These are phyloP conservation scores for Echinosophora koreensis DNA, from an alignment of 306 rosid species.

Conservation along the genomic window DNA sequence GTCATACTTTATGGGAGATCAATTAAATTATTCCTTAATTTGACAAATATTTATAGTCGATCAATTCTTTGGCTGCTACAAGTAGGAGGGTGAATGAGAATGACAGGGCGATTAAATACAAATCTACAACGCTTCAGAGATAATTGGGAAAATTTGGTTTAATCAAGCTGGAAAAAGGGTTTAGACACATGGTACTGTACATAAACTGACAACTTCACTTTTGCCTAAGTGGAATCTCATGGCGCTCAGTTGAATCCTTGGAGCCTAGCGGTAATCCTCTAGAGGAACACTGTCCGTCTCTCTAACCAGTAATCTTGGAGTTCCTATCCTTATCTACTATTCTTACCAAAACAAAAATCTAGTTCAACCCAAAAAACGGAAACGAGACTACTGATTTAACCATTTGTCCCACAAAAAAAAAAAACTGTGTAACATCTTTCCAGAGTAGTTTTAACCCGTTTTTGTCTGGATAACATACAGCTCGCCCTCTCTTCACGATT, in stretches of 20 bases:
- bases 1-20: neutral
- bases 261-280: neutral
- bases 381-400: neutral
- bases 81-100: conserved; percentile 19
- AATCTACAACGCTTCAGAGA: neutral
- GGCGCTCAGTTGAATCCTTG: neutral
- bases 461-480: conserved; percentile 1
- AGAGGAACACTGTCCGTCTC: neutral
- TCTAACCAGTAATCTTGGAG: conserved; percentile 32
- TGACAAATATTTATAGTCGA: conserved; percentile 6
- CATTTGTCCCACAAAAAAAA: neutral
- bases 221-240: neutral
- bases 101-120: neutral
- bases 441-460: neutral
- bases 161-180: neutral
- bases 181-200: neutral
- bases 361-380: neutral
- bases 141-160: neutral
- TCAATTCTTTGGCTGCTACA: conserved; percentile 19
- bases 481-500: neutral
- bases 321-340: conserved; percentile 40
- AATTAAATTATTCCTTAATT: neutral
- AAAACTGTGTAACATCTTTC: neutral
- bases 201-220: neutral
- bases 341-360: neutral